Conservation (phyloP, 306 rosid species). For the Fragaria nilgerrensis region DNA sequence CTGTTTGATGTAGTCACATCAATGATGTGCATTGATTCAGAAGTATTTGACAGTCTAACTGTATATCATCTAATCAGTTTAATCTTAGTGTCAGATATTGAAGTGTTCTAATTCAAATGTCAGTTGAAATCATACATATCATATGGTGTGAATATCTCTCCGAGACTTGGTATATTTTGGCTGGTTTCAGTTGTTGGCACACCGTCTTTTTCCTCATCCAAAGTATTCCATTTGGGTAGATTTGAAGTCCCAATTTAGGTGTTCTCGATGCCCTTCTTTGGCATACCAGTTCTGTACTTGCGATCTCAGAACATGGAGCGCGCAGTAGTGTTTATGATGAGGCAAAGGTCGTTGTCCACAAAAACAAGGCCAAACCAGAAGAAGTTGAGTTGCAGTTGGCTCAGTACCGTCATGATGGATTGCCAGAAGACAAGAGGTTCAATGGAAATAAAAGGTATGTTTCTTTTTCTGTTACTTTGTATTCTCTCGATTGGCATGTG, state of each 20-base stretch:
- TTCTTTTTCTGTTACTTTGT: not conserved
- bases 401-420: constrained; percentile 72
- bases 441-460: constrained; percentile 80
- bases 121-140: not conserved
- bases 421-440: constrained; percentile 81
- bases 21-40: not conserved
- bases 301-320: constrained; percentile 98
- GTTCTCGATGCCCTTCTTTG: constrained; percentile 89
- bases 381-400: constrained; percentile 86
- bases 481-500: not conserved
- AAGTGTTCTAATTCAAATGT: not conserved
- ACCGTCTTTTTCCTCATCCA: constrained; percentile 88
- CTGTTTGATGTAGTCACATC: not conserved
- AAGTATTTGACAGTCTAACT: not conserved
- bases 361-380: constrained; percentile 93
- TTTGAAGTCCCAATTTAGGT: constrained; percentile 91
- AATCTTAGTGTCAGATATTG: not conserved
- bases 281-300: constrained; percentile 73
- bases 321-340: constrained; percentile 92
- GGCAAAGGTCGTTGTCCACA: constrained; percentile 89
- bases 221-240: constrained; percentile 97
- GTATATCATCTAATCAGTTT: not conserved
- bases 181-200: constrained; percentile 73
- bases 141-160: constrained; percentile 24
- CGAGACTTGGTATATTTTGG: not conserved